Base-by-base conservation (phyloP, 208 protist species). In the Tetramitus jugosus region DNA sequence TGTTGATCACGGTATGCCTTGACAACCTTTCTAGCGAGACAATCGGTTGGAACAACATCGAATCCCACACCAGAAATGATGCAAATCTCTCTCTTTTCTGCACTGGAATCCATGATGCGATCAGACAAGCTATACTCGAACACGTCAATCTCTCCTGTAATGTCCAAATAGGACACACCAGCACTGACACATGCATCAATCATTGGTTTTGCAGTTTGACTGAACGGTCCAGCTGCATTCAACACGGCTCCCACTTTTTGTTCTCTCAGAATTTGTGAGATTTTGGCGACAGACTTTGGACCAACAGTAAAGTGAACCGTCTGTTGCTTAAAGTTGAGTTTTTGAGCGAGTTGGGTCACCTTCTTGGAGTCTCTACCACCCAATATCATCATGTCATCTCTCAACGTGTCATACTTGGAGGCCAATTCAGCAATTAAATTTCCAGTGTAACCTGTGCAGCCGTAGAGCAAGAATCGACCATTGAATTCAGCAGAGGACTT, bases 41-140 rank as follows among this genome's bases (percentile, higher is more conserved):
- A 71, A 49, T 71, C 64, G 31, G 64, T 35, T 14, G 64, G 64
- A 49, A 71, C 64, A 46, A 71, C 64, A 46, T 71, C 64, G 23
- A 71, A 71, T 20, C 64, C 64, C 2, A 65, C 39, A 29, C 64
- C 64, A 33, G 64, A n/a, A 4, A 46, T 49, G 2, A 71, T 3
- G 35, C 43, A 26, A 49, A 71, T 71, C 7, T 71, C 29, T 49
- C 49, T 71, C 49, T 71, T 8, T 49, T 46, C 33, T 10, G 64
- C 64, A 33, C n/a, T 3, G 7, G 14, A 43, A 26, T 71, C 49
- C 4, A 62, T 23, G 14, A 62, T 33, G 1, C 20, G 7, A 46
- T 69, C 3, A 46, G 0, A 42, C 43, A 71, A 10, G 8, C 2
- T 31, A 7, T 31, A n/a, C 13, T 42, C 31, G 33, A 71, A 29